Evolutionary conservation across 441 rosid species (phyloP).

Genomic region (Biscutella laevigata): DNA sequence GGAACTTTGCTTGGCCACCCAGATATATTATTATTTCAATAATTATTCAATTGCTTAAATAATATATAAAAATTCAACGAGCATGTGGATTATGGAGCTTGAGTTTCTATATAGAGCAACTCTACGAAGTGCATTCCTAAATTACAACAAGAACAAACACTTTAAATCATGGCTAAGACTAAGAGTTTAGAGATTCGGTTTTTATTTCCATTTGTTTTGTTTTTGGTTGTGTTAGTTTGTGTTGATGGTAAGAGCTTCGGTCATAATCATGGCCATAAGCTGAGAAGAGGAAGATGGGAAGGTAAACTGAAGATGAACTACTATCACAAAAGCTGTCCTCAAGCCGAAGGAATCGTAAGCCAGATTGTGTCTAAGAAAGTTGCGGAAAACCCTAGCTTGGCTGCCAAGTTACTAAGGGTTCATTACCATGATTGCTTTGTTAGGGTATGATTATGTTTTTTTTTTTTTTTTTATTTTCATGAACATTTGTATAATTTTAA

Average conservation of each 20-base stretch:
- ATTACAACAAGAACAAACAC: neutral
- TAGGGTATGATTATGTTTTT: conserved; percentile 28
- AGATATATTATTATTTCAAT: conserved; percentile 4
- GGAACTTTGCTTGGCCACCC: conserved; percentile 21
- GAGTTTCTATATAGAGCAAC: conserved; percentile 20
- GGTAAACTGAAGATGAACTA: conserved; percentile 17
- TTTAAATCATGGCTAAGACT: conserved; percentile 7
- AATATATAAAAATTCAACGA: neutral
- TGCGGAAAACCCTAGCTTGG: conserved; percentile 25
- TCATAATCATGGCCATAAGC: conserved; percentile 1
- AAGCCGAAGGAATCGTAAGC: conserved; percentile 27
- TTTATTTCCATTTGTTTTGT: conserved; percentile 7
- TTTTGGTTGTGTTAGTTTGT: conserved; percentile 10
- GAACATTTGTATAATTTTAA: neutral
- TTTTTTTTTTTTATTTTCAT: neutral
- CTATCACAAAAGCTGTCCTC: conserved; percentile 31
- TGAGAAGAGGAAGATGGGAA: conserved; percentile 21
- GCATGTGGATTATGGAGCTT: conserved; percentile 1
- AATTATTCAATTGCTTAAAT: neutral
- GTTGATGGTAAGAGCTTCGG: conserved; percentile 14
- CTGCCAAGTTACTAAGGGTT: conserved; percentile 38
- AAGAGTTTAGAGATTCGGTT: neutral
- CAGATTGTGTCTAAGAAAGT: conserved; percentile 25
- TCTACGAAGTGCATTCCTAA: conserved; percentile 7
- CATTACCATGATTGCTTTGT: conserved; percentile 60